A percentile compares a stretch with the other conserved stretches of the same genome.
Evolutionary conservation across 2,329 filamentous ascomycete species (phyloP).

Genomic region (Clarireedia hainanense): DNA sequence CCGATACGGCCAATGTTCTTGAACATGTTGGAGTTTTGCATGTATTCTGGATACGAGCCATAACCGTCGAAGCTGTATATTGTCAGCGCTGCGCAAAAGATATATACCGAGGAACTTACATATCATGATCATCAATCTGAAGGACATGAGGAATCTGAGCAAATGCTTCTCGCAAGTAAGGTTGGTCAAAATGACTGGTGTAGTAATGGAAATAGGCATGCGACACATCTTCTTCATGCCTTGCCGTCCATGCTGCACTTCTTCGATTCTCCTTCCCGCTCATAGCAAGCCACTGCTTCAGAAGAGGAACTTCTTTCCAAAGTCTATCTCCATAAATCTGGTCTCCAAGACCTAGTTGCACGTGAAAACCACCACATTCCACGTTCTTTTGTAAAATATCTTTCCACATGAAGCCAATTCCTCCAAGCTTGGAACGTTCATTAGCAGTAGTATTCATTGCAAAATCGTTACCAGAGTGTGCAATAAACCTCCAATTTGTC

Average conservation of each 20-base stretch:
- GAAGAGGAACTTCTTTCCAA: constrained; percentile 89
- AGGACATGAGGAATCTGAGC: constrained; percentile 93
- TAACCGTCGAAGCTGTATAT: constrained; percentile 82
- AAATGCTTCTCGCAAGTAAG: constrained; percentile 87
- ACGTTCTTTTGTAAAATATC: constrained; percentile 96
- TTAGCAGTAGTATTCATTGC: constrained; percentile 78
- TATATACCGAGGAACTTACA: constrained; percentile 53
- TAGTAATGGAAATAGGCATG: constrained; percentile 99
- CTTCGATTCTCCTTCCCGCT: constrained; percentile 90
- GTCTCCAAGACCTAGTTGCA: constrained; percentile 83
- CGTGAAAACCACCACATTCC: constrained; percentile 92
- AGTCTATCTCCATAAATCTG: constrained; percentile 93
- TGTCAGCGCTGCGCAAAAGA: constrained; percentile 8
- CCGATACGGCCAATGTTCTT: constrained; percentile 95
- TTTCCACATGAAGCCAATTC: constrained; percentile 96
- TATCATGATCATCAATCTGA: constrained; percentile 94
- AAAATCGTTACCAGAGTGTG: constrained; percentile 95
- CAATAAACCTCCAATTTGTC: constrained; percentile 90
- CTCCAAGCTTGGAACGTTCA: constrained; percentile 78
- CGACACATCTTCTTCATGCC: constrained; percentile 89
- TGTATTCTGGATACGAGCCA: constrained; percentile 94
- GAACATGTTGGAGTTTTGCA: constrained; percentile 96
- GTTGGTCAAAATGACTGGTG: constrained; percentile 96
- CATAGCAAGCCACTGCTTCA: constrained; percentile 93
- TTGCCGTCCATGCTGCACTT: constrained; percentile 83